phyloP scores from a whole-genome alignment of 2,329 filamentous ascomycete genomes.

The Sordariomycetes sp. region DNA sequence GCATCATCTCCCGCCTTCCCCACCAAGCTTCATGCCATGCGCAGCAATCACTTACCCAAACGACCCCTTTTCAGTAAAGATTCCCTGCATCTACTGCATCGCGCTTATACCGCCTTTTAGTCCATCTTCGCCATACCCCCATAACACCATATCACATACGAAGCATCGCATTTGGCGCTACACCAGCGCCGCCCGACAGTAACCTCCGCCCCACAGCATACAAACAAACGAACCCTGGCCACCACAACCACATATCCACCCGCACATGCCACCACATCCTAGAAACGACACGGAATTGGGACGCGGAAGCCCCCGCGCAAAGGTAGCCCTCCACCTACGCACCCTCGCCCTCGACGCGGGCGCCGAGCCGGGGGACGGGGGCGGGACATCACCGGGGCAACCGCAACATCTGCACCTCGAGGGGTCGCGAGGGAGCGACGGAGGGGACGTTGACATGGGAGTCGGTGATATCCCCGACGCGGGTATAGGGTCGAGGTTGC shows the following conservation, averaged over 20 bases:
- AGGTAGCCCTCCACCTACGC: neutral
- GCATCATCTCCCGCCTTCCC: too few species aligned
- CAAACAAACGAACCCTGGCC: neutral
- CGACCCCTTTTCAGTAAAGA: too few species aligned
- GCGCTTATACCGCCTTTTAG: too few species aligned
- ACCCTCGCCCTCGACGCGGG: neutral
- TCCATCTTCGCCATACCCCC: too few species aligned
- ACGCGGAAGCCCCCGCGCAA: neutral
- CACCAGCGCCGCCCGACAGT: neutral
- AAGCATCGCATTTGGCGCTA: too few species aligned
- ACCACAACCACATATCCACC: neutral
- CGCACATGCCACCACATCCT: too few species aligned
- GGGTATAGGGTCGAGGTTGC: neutral
- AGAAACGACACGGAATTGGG: neutral
- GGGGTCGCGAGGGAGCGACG: neutral
- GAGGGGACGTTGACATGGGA: neutral
- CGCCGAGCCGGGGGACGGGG: neutral
- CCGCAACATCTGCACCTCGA: neutral
- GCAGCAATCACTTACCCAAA: too few species aligned
- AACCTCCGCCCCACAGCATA: neutral
- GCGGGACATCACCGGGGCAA: neutral
- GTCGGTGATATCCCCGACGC: neutral
- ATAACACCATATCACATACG: too few species aligned
- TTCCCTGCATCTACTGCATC: too few species aligned
- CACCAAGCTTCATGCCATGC: too few species aligned